phyloP scores from a whole-genome alignment of 306 rosid genomes.

The Cicer pinnatifidum region DNA sequence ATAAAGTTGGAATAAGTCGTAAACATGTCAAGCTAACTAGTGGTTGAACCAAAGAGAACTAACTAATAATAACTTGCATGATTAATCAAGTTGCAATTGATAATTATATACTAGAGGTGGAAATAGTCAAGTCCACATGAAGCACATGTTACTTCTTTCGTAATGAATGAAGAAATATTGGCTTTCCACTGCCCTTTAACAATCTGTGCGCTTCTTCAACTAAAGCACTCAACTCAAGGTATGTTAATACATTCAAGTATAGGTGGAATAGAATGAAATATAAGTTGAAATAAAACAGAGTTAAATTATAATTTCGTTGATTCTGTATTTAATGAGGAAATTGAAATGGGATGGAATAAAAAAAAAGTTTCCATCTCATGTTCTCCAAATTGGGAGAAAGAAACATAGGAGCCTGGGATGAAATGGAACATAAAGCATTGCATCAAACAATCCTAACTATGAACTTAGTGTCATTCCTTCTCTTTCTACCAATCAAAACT shows the following conservation, averaged over 20 bases:
- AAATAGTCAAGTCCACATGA: too few relatives aligned
- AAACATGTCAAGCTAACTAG: neutral
- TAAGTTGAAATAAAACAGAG: neutral
- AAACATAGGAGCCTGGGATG: too few relatives aligned
- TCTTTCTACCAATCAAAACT: too few relatives aligned
- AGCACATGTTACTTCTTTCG: too few relatives aligned
- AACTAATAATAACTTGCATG: neutral
- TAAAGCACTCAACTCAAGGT: constrained; percentile 56
- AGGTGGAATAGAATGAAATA: neutral
- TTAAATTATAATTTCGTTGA: neutral
- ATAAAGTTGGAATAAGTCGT: neutral
- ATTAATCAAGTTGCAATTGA: too few relatives aligned
- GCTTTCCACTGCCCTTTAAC: constrained; percentile 42
- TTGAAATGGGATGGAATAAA: neutral
- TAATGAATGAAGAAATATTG: neutral
- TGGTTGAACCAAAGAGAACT: constrained; percentile 11
- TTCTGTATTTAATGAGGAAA: constrained; percentile 1
- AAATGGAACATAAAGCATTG: too few relatives aligned
- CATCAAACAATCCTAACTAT: too few relatives aligned
- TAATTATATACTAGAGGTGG: too few relatives aligned
- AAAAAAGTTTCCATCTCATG: neutral
- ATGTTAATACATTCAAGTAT: constrained; percentile 42
- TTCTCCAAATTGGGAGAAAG: neutral
- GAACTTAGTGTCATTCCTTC: too few relatives aligned
- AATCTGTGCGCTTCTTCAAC: constrained; percentile 57